phyloP scores from a whole-genome alignment of 306 rosid genomes.

The Trifolium dubium region DNA sequence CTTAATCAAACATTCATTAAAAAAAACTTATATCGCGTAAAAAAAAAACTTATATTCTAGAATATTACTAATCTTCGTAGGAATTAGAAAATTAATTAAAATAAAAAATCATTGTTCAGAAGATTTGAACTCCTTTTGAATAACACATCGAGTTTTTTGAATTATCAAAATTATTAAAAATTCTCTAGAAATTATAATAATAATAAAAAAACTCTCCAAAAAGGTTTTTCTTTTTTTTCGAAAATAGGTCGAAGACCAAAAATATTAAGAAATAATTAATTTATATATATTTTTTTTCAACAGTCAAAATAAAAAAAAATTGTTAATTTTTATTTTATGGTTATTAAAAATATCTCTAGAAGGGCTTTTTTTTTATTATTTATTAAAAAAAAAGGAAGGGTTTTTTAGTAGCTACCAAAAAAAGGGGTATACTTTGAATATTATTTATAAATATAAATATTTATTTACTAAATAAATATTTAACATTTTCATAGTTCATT shows the following conservation, averaged over 20 bases:
- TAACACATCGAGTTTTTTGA: slow-evolving; percentile 53
- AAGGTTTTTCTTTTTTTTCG: too few species aligned
- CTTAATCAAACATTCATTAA: not conserved
- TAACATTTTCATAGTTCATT: not conserved
- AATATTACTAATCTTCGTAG: too few species aligned
- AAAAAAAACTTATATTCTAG: not conserved
- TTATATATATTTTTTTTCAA: too few species aligned
- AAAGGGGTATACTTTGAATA: slow-evolving; percentile 7
- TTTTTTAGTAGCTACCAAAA: not conserved
- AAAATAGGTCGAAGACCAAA: too few species aligned
- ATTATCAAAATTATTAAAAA: slow-evolving; percentile 32
- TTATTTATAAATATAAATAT: slow-evolving; percentile 15
- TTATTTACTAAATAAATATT: not conserved
- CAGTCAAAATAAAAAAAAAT: too few species aligned
- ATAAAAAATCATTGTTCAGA: too few species aligned
- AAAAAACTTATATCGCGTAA: too few species aligned
- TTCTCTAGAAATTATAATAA: too few species aligned
- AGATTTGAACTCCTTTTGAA: slow-evolving; percentile 37
- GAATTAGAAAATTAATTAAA: too few species aligned
- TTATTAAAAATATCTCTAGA: not conserved
- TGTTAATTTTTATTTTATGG: too few species aligned
- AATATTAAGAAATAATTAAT: too few species aligned
- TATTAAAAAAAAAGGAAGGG: not conserved
- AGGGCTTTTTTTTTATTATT: not conserved
- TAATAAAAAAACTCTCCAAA: too few species aligned